Conservation (phyloP, 2,329 filamentous ascomycete genomes). For the Onygena corvina region DNA sequence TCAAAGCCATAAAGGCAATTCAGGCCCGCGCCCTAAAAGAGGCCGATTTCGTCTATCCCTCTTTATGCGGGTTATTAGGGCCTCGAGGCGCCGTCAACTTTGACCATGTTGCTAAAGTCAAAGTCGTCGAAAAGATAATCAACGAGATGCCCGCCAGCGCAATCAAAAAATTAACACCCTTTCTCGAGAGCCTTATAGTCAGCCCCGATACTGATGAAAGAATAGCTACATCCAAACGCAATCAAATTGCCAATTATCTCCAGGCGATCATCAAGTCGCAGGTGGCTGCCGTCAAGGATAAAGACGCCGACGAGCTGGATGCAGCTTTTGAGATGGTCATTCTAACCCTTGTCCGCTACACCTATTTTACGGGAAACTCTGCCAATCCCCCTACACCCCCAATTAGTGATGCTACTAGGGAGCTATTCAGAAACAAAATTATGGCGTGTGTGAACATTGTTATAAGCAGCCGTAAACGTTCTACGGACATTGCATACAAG, state of each 20-base stretch:
- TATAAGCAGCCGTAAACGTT: slow-evolving; percentile 31
- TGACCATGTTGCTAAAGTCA: slow-evolving; percentile 73
- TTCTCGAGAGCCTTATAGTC: slow-evolving; percentile 38
- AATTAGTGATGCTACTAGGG: slow-evolving; percentile 37
- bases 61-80: slow-evolving; percentile 57
- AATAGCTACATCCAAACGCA: slow-evolving; percentile 36
- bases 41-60: slow-evolving; percentile 46
- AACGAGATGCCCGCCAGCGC: slow-evolving; percentile 44
- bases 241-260: slow-evolving; percentile 42
- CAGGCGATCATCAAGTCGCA: slow-evolving; percentile 38
- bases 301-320: slow-evolving; percentile 27
- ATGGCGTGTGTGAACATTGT: slow-evolving; percentile 44
- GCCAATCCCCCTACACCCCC: slow-evolving; percentile 31
- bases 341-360: slow-evolving; percentile 37
- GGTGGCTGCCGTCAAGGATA: slow-evolving; percentile 21
- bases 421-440: slow-evolving; percentile 43
- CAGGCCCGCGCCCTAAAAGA: slow-evolving; percentile 52
- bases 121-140: slow-evolving; percentile 66
- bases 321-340: slow-evolving; percentile 36
- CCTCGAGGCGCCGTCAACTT: slow-evolving; percentile 64
- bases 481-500: slow-evolving; percentile 28
- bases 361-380: slow-evolving; percentile 34
- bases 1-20: slow-evolving; percentile 61
- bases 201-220: slow-evolving; percentile 38
- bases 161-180: slow-evolving; percentile 43